Evolutionary conservation across 805 yeast species (phyloP).

Genomic region (Myxozyma nipponensis): DNA sequence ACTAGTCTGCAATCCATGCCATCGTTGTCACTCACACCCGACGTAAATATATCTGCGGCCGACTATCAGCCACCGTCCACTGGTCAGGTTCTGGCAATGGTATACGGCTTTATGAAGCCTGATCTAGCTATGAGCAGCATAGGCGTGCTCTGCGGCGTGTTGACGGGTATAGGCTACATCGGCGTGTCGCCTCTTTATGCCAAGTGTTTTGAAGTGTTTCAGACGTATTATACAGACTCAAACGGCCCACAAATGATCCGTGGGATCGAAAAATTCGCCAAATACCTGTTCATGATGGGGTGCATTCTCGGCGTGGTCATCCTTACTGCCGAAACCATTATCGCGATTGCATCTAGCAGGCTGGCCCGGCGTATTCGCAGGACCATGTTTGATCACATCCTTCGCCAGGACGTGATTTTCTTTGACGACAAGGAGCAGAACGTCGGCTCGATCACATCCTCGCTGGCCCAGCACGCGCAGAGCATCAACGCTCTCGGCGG

Average conservation of each 20-base stretch:
- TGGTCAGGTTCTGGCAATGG: no score
- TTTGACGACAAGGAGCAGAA: constrained; percentile 27
- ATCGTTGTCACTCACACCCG: no score
- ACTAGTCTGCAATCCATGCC: no score
- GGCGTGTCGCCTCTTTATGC: neutral
- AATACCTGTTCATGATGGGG: no score
- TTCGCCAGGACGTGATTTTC: constrained; percentile 30
- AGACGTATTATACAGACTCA: no score
- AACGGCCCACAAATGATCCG: no score
- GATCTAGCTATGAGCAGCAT: neutral
- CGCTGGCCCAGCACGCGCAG: constrained; percentile 27
- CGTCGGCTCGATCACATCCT: constrained; percentile 25
- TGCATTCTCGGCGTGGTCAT: no score
- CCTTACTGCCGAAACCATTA: no score
- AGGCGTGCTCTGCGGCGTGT: neutral
- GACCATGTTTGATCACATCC: constrained; percentile 16
- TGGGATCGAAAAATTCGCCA: no score
- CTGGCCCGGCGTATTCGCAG: constrained; percentile 25
- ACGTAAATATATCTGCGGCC: no score
- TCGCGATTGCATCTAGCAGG: constrained; percentile 17
- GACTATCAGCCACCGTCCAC: no score
- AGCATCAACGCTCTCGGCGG: constrained; percentile 30
- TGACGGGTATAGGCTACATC: neutral
- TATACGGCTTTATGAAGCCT: neutral
- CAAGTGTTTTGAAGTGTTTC: no score